Evolutionary conservation across 2,329 filamentous ascomycete genomes (phyloP).

Genomic region (Ophiostoma ulmi): DNA sequence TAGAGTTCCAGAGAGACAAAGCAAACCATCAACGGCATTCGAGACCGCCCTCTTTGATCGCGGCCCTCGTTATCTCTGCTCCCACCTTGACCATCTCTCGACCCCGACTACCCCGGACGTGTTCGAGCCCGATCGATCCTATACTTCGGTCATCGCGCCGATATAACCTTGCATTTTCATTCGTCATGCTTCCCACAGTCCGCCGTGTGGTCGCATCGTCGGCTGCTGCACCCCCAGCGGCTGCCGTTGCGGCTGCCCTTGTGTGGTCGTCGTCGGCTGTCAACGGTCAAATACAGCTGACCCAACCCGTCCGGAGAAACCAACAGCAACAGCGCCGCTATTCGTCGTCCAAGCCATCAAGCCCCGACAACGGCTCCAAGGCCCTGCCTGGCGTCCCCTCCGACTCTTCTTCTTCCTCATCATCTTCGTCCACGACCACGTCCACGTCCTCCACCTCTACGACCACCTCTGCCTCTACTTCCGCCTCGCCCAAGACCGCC

Average conservation of each 20-base stretch:
- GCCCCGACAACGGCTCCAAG: slow-evolving; percentile 52
- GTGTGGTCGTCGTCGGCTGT: slow-evolving; percentile 20
- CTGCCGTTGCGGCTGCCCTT: slow-evolving; percentile 18
- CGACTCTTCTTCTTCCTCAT: slow-evolving; percentile 38
- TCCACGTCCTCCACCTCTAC: slow-evolving; percentile 7
- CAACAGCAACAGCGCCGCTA: slow-evolving; percentile 48
- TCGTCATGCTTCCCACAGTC: slow-evolving; percentile 27
- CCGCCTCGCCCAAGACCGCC: slow-evolving; percentile 1
- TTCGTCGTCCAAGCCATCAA: slow-evolving; percentile 59
- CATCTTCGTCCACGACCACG: slow-evolving; percentile 7
- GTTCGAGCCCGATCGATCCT: neutral
- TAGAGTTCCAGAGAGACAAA: slow-evolving; percentile 1
- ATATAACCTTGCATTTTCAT: neutral
- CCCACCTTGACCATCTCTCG: neutral
- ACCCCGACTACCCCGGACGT: neutral
- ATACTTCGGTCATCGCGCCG: neutral
- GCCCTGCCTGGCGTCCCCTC: slow-evolving; percentile 48
- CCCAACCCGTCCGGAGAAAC: slow-evolving; percentile 28
- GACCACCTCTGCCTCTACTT: neutral
- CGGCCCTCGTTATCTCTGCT: neutral
- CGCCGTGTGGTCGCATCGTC: slow-evolving; percentile 28
- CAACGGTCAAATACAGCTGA: slow-evolving; percentile 34
- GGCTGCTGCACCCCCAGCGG: slow-evolving; percentile 17
- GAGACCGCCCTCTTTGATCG: neutral
- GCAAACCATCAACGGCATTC: neutral